Base-by-base conservation (phyloP, 2,329 filamentous ascomycete species). In the Mycosphaerelloides madeirae region DNA sequence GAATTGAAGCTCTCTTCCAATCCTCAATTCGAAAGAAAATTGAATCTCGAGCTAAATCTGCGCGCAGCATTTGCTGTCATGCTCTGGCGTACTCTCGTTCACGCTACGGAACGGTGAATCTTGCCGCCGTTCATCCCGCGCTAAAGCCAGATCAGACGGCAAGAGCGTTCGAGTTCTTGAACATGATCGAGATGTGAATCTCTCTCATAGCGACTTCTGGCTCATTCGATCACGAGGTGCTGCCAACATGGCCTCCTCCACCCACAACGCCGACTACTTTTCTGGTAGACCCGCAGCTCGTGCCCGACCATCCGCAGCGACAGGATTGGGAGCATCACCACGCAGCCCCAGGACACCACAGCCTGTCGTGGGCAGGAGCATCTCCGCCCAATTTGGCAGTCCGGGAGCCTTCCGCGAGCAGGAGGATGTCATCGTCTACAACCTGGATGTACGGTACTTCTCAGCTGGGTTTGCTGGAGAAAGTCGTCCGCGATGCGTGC, bases 381-480 rank as follows among this genome's bases (percentile, higher is more conserved):
- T 59, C 71, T 83, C 58, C 53, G 74, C 75, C 15, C 71, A 75
- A 40, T 79, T 75, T 53, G 77, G 76, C 22, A 82, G 80, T 4
- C 77, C 79, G 2, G 71, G 75, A 35, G 71, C 71, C 25, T 80
- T 77, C 50, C 78, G 80, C 15, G 75, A 80, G 45, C 89, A 95
- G 58, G 93, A 98, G 60, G 93, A 96, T 55, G 74, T 84, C 6
- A 68, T 95, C 4, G 77, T 98, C 32, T 73, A 96, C 40, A 89
- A 97, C 64, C 65, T 97, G 29, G 90, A 89, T 1, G 79, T 86
- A 8, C 80, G 91, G 16, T 84, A 81, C 65, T 66, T 97, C 19
- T 81, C 85, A 34, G 83, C 85, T 8, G 93, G 93, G 0, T 93
- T 96, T 62, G 87, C 90, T 5, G 90, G 90, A 40, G 90, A 95